These are phyloP conservation scores for Homolaphlyctis polyrhiza DNA, from an alignment of 371 early-diverging fungal species.

Conservation along the genomic window DNA sequence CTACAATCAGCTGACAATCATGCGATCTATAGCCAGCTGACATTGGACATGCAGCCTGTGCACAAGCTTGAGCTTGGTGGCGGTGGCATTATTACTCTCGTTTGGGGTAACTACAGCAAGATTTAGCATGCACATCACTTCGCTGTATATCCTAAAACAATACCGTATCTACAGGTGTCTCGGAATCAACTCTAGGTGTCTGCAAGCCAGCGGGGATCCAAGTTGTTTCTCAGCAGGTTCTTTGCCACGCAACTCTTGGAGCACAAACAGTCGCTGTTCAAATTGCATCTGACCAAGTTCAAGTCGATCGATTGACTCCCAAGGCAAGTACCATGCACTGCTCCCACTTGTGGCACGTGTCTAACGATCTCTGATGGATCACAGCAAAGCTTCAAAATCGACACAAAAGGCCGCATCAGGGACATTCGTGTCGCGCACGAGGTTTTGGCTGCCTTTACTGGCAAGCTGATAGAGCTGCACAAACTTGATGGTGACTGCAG, in stretches of 20 bases:
- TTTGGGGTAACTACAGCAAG: slow-evolving; percentile 15
- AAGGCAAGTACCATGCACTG: background rate
- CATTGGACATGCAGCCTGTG: background rate
- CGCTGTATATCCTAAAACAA: background rate
- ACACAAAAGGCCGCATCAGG: background rate
- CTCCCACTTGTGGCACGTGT: no score
- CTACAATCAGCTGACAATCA: no score
- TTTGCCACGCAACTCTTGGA: slow-evolving; percentile 5
- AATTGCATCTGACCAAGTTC: slow-evolving; percentile 10
- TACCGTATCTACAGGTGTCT: background rate
- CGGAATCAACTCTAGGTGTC: slow-evolving; percentile 5
- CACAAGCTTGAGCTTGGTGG: slow-evolving; percentile 7
- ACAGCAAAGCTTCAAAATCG: background rate
- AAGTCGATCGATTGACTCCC: background rate
- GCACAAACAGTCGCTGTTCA: slow-evolving; percentile 14
- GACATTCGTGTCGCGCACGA: background rate
- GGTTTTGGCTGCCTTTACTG: background rate
- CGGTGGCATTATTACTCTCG: slow-evolving; percentile 5
- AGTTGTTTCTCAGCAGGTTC: slow-evolving; percentile 11
- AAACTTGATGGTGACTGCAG: background rate
- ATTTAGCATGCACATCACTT: background rate
- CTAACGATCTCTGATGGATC: no score
- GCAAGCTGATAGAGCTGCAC: slow-evolving; percentile 1
- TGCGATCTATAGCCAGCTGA: no score
- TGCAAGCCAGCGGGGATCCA: slow-evolving; percentile 8